Conservation (phyloP, 2,329 filamentous ascomycete species). For the Metarhizium humberi region DNA sequence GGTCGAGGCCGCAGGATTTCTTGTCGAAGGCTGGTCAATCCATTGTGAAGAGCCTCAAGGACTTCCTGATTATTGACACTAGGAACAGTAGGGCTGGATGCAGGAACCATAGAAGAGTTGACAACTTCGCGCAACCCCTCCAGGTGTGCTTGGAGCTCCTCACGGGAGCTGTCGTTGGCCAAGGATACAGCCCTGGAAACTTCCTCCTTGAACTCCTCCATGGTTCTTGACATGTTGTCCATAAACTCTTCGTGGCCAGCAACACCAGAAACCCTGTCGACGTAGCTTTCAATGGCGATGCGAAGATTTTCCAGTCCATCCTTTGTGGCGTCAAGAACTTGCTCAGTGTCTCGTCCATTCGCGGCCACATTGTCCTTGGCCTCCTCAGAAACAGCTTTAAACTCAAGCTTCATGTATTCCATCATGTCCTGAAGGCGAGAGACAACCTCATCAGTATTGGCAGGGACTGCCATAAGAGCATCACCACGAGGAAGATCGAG, state of each 20-base stretch:
- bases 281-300: conserved; percentile 70
- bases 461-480: background rate
- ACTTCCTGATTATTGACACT: conserved; percentile 50
- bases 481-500: background rate
- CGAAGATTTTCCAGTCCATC: conserved; percentile 78
- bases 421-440: conserved; percentile 56
- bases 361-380: conserved; percentile 71
- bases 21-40: conserved; percentile 63
- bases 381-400: conserved; percentile 50
- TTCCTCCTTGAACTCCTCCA: conserved; percentile 59
- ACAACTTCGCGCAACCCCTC: conserved; percentile 73
- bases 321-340: conserved; percentile 78
- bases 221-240: conserved; percentile 53
- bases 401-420: conserved; percentile 48
- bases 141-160: conserved; percentile 72
- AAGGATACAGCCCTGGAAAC: conserved; percentile 51
- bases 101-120: conserved; percentile 57
- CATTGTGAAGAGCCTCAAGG: conserved; percentile 59
- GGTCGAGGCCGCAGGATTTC: conserved; percentile 60
- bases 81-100: conserved; percentile 32
- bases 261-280: conserved; percentile 61
- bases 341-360: conserved; percentile 74
- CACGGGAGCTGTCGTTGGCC: conserved; percentile 36
- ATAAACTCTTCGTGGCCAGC: conserved; percentile 71
- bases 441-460: conserved; percentile 39